A percentile compares a stretch with the other conserved stretches of the same genome.
These are phyloP conservation scores for Eucalyptus cloeziana DNA, from an alignment of 345 rosid species.

Conservation along the genomic window DNA sequence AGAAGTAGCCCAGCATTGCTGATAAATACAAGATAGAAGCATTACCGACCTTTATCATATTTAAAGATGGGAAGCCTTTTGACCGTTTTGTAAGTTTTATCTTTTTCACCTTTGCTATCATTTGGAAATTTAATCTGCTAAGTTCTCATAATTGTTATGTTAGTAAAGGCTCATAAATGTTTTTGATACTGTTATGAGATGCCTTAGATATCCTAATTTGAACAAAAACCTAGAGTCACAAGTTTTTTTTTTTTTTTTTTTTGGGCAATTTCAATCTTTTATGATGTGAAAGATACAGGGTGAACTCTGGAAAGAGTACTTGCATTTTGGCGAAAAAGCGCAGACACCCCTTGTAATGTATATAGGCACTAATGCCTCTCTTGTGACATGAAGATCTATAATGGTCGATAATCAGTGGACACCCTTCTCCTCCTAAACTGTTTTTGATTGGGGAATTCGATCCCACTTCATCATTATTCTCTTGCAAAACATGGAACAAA, in stretches of 20 bases:
- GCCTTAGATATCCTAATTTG: neutral
- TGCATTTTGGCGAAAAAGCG: neutral
- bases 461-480: neutral
- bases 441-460: neutral
- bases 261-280: neutral
- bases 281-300: neutral
- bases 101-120: neutral
- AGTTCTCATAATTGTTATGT: neutral
- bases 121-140: neutral
- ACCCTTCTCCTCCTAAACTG: neutral
- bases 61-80: slow-evolving; percentile 63
- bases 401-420: neutral
- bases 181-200: neutral
- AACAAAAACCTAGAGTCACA: neutral
- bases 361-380: neutral
- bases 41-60: slow-evolving; percentile 76
- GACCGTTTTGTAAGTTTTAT: slow-evolving; percentile 70
- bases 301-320: neutral
- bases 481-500: neutral
- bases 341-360: neutral
- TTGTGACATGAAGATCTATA: neutral
- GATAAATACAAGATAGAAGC: slow-evolving; percentile 62
- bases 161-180: neutral
- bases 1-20: slow-evolving; percentile 77
- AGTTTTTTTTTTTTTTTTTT: neutral